These are phyloP conservation scores for Kokia cookei DNA, from an alignment of 441 rosid genomes.

Conservation along the genomic window DNA sequence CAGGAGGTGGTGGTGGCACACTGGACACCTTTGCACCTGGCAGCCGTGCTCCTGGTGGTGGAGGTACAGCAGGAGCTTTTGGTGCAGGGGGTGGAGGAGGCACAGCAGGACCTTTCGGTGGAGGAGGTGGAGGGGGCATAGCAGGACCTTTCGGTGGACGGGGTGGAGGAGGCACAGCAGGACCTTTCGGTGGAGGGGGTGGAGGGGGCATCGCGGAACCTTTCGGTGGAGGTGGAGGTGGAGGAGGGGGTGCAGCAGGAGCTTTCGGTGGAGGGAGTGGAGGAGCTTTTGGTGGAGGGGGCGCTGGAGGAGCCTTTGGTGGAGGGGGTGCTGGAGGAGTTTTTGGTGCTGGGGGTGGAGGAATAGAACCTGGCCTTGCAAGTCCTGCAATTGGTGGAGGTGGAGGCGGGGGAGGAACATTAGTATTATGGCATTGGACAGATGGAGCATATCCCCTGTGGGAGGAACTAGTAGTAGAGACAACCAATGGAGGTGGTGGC, in stretches of 20 bases:
- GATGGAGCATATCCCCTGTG: slow-evolving; percentile 6
- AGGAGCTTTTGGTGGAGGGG: slow-evolving; percentile 12
- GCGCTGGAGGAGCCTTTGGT: slow-evolving; percentile 42
- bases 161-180: slow-evolving; percentile 38
- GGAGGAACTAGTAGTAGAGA: slow-evolving; percentile 3
- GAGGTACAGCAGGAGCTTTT: slow-evolving; percentile 32
- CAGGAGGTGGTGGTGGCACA: slow-evolving; percentile 77
- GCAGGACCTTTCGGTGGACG: slow-evolving; percentile 35
- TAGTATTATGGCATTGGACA: slow-evolving; percentile 3
- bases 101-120: too few relatives aligned
- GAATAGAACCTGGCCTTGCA: slow-evolving; percentile 18
- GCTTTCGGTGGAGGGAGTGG: slow-evolving; percentile 41
- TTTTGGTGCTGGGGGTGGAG: slow-evolving; percentile 51
- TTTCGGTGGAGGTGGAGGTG: too few relatives aligned
- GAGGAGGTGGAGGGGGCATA: too few relatives aligned
- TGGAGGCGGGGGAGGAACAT: slow-evolving; percentile 22
- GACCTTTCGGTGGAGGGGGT: slow-evolving; percentile 44
- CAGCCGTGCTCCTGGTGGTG: slow-evolving; percentile 14
- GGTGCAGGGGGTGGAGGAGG: slow-evolving; percentile 36
- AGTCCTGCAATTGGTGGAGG: slow-evolving; percentile 23
- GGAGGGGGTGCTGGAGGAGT: slow-evolving; percentile 47
- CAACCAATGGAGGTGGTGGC: slow-evolving; percentile 8
- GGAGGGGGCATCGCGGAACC: background rate
- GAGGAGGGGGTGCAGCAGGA: background rate
- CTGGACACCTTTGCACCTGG: slow-evolving; percentile 43